These are phyloP conservation scores for Solanum pinnatisectum DNA, from an alignment of 257 asterid species.

Conservation along the genomic window DNA sequence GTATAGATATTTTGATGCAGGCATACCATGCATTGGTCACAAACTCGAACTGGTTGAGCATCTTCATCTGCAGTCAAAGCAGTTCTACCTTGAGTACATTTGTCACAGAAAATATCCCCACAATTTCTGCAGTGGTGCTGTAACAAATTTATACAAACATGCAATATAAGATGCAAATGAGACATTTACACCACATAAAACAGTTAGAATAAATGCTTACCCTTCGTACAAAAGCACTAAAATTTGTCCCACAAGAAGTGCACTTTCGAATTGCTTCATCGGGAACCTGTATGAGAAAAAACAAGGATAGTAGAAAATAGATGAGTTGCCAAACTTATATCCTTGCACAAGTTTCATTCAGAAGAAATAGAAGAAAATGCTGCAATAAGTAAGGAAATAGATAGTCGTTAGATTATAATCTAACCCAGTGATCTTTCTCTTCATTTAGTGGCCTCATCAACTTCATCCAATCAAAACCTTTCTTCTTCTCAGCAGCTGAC, in stretches of 20 bases:
- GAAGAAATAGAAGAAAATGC: neutral
- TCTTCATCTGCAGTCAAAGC: slow-evolving; percentile 69
- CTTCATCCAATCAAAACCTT: slow-evolving; percentile 69
- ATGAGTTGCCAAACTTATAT: neutral
- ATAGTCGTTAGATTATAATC: slow-evolving; percentile 3
- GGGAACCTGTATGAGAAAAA: slow-evolving; percentile 50
- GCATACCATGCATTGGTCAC: slow-evolving; percentile 88
- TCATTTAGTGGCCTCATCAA: slow-evolving; percentile 56
- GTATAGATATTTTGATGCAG: neutral
- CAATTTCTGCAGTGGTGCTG: slow-evolving; percentile 94
- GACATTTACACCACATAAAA: neutral
- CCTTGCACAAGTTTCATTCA: neutral
- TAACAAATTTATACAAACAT: neutral
- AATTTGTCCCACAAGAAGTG: slow-evolving; percentile 49
- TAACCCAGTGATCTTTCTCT: slow-evolving; percentile 96
- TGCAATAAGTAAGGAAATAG: neutral
- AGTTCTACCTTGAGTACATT: slow-evolving; percentile 93
- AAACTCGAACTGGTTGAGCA: slow-evolving; percentile 88
- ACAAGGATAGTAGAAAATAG: neutral
- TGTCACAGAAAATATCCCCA: slow-evolving; percentile 93
- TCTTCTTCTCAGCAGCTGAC: slow-evolving; percentile 63
- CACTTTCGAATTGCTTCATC: slow-evolving; percentile 81
- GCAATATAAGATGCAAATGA: neutral
- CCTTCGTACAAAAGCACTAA: slow-evolving; percentile 69
- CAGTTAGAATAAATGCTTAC: slow-evolving; percentile 25